A percentile compares a stretch with the other conserved stretches of the same genome.
Conservation (phyloP, 345 rosid species). For the rapeseed (Brassica napus) region Da-Ae NC_063443.1:17176501-17177000, state of each 20-base stretch:
- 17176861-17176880: not conserved
- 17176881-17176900: not conserved
- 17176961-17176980: not conserved
- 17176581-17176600: too few species aligned
- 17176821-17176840: not conserved
- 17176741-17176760: conserved; percentile 8
- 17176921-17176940: not conserved
- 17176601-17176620: not conserved
- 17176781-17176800: not conserved
- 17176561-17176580: not conserved
- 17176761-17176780: not conserved
- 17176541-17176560: conserved; percentile 2
- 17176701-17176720: not conserved
- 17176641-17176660: not conserved
- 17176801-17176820: not conserved
- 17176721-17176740: not conserved
- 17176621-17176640: not conserved
- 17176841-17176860: not conserved
- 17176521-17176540: conserved; percentile 21
- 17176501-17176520: conserved; percentile 24
- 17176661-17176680: not conserved
- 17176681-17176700: not conserved
- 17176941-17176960: not conserved
- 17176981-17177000: not conserved
- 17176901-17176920: not conserved